Evolutionary conservation across 768 basidiomycete genomes (phyloP).

Genomic region (Suillus plorans): DNA sequence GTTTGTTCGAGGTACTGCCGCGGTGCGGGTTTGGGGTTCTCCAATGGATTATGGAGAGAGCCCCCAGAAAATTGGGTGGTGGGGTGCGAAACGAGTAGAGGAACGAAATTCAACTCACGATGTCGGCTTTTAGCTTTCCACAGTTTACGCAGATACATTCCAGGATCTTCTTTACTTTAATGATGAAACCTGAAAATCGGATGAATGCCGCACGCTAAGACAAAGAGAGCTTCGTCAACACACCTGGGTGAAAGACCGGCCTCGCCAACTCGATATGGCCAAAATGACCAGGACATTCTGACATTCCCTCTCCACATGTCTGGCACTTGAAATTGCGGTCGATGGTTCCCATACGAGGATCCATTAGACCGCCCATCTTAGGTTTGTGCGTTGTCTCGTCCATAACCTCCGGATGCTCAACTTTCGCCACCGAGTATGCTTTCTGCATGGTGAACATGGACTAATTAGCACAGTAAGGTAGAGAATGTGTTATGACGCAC

Average conservation of each 20-base stretch:
- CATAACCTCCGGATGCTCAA: conserved; percentile 98
- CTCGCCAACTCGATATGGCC: conserved; percentile 96
- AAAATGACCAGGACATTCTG: conserved; percentile 99
- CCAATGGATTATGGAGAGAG: conserved; percentile 87
- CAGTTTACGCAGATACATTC: conserved; percentile 99
- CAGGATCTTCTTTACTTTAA: conserved; percentile 99
- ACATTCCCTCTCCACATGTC: conserved; percentile 99
- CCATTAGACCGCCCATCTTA: conserved; percentile 94
- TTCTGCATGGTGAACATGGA: conserved; percentile 56
- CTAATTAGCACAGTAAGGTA: conserved; percentile 11
- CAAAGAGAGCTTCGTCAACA: conserved; percentile 27
- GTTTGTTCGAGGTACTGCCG: conserved; percentile 72
- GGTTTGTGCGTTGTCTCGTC: conserved; percentile 90
- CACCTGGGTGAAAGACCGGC: conserved; percentile 97
- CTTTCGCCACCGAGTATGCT: conserved; percentile 97
- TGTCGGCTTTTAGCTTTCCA: conserved; percentile 95
- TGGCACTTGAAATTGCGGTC: conserved; percentile 99
- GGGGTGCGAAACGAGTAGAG: conserved; percentile 89
- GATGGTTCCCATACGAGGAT: conserved; percentile 97
- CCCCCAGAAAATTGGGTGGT: conserved; percentile 98
- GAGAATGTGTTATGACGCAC: conserved; percentile 38
- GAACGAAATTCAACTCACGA: conserved; percentile 84
- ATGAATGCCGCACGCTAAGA: conserved; percentile 10
- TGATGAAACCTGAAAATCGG: conserved; percentile 74
- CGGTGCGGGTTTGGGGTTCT: conserved; percentile 93